These are phyloP conservation scores for Acer saccharum DNA, from an alignment of 345 rosid genomes.

Conservation along the genomic window DNA sequence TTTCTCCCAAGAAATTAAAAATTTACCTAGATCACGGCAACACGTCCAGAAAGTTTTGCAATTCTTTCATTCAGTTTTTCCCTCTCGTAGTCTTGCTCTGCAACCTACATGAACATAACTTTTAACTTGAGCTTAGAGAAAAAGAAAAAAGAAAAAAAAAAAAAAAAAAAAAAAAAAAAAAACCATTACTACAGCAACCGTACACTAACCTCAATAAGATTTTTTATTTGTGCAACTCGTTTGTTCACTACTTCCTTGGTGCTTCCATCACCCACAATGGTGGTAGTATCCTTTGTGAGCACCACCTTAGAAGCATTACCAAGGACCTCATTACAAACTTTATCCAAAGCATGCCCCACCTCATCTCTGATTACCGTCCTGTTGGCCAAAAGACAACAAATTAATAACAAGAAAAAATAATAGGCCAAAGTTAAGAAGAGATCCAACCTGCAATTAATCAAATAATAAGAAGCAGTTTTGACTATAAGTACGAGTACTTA, in stretches of 20 bases:
- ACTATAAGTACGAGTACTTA: too few species aligned
- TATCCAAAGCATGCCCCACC: conserved; percentile 93
- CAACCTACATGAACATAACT: conserved; percentile 47
- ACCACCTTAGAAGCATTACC: conserved; percentile 93
- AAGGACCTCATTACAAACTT: conserved; percentile 87
- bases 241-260: conserved; percentile 91
- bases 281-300: conserved; percentile 87
- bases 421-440: background rate
- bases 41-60: conserved; percentile 90
- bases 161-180: background rate
- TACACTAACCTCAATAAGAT: conserved; percentile 71
- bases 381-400: conserved; percentile 8
- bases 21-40: conserved; percentile 74
- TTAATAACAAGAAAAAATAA: background rate
- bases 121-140: background rate
- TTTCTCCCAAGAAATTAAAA: background rate
- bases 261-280: conserved; percentile 99
- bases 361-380: conserved; percentile 97
- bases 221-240: conserved; percentile 89
- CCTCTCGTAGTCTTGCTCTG: conserved; percentile 93
- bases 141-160: background rate
- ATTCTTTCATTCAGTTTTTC: conserved; percentile 94
- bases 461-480: too few species aligned
- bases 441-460: conserved; percentile 34
- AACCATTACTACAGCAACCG: background rate